Percentiles rank a stretch among this genome's conserved stretches.
phyloP scores from a whole-genome alignment of 768 basidiomycete genomes.

The Crepidotus variabilis region DNA sequence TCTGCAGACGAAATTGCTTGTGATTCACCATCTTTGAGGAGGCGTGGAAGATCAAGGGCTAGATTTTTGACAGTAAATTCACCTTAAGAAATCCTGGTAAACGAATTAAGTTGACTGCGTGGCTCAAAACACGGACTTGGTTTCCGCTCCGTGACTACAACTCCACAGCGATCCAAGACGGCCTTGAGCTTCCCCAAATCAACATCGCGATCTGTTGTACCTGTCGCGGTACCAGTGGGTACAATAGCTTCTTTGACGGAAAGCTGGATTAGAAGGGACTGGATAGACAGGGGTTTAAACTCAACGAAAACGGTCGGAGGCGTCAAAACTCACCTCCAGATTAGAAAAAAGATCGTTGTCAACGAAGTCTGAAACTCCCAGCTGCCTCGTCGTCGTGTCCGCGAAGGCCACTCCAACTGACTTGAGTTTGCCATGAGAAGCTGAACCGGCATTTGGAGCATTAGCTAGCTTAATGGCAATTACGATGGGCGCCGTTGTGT shows the following conservation, averaged over 20 bases:
- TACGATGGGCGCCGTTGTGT: constrained; percentile 81
- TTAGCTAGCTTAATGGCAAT: constrained; percentile 81
- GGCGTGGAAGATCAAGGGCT: constrained; percentile 71
- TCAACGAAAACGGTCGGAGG: neutral
- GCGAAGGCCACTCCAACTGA: constrained; percentile 88
- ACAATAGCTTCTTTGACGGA: constrained; percentile 96
- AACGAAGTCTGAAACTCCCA: constrained; percentile 88
- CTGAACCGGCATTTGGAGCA: constrained; percentile 29
- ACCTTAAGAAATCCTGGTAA: constrained; percentile 37
- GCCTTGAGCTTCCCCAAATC: constrained; percentile 85
- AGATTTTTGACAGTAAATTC: constrained; percentile 83
- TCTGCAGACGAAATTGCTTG: constrained; percentile 43
- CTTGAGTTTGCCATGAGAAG: constrained; percentile 59
- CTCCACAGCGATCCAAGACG: constrained; percentile 85
- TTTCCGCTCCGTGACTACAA: constrained; percentile 89
- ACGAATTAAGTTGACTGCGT: neutral
- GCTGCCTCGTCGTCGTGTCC: constrained; percentile 78
- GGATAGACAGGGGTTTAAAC: neutral
- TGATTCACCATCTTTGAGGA: constrained; percentile 46
- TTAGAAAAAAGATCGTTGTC: constrained; percentile 97
- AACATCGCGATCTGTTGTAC: constrained; percentile 76
- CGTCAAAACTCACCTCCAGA: constrained; percentile 62
- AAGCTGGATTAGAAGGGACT: constrained; percentile 94
- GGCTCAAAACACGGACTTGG: constrained; percentile 51
- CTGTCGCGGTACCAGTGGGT: constrained; percentile 66